These are phyloP conservation scores for Talaromyces albobiverticillius DNA, from an alignment of 2,329 filamentous ascomycete species.

Conservation along the genomic window DNA sequence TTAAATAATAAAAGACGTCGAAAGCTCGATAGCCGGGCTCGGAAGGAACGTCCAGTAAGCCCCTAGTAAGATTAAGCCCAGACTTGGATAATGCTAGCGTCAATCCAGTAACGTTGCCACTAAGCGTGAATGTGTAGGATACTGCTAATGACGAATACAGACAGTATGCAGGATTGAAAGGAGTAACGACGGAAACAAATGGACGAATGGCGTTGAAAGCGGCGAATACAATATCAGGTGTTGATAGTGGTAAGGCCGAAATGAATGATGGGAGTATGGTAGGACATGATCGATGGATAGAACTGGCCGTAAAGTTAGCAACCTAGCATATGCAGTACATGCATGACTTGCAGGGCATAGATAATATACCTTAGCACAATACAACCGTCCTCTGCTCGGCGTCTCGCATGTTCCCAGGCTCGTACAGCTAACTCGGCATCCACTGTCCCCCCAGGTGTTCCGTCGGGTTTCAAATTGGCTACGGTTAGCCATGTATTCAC, in stretches of 20 bases:
- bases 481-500: constrained; percentile 96
- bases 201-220: constrained; percentile 79
- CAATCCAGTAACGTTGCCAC: constrained; percentile 73
- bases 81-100: constrained; percentile 77
- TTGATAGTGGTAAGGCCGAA: constrained; percentile 71
- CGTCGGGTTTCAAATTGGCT: constrained; percentile 65
- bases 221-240: constrained; percentile 72
- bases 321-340: neutral
- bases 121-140: constrained; percentile 75
- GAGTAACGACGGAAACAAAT: constrained; percentile 83
- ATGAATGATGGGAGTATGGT: constrained; percentile 81
- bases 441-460: constrained; percentile 70
- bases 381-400: constrained; percentile 92
- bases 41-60: constrained; percentile 74
- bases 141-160: constrained; percentile 78
- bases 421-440: constrained; percentile 74
- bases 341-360: neutral
- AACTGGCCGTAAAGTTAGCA: constrained; percentile 51
- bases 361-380: constrained; percentile 75
- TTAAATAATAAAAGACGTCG: constrained; percentile 95
- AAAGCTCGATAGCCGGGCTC: constrained; percentile 86
- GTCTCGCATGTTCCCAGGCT: constrained; percentile 94
- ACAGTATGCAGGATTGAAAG: constrained; percentile 80
- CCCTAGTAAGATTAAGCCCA: constrained; percentile 79
- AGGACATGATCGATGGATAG: constrained; percentile 82